Evolutionary conservation across 371 early-diverging fungal genomes (phyloP), one percentile per base, ranked within the genome.

Genomic region (Scutellospora calospora): DNA sequence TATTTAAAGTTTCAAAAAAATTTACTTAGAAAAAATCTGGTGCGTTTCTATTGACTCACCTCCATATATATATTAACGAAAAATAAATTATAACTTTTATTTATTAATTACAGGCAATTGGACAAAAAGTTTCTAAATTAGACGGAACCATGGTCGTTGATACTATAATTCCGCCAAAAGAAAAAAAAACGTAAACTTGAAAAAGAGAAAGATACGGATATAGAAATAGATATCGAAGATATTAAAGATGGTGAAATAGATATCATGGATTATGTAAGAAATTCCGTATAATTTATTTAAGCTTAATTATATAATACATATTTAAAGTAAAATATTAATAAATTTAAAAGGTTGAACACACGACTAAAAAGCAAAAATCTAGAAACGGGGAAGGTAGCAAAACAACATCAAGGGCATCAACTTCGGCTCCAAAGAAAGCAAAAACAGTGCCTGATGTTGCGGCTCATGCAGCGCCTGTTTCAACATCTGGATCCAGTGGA

Each of bases 401-500:
- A 57, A 52, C 49, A 51, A 73, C 29, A 27, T 38, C 74, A 69
- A 73, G n/a, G 59, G 72, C 33, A 71, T 38, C 60, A 3, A 51
- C 78, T 25, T 73, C 78, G 1, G 29, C 76, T 35, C 81, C 66
- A 29, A 76, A 76, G 35, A 81, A 76, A 55, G 35, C 76, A 12
- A 75, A 65, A 62, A 76, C 76, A 8, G 49, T 33, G 9, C 60
- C 33, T 31, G 72, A 71, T 33, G 3, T 49, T 27, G 29, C 35
- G 20, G 54, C 18, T 27, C 38, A 55, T 20, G 12, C n/a, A 31
- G 31, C 35, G 9, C 35, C 25, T 27, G 38, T 52, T 20, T 25
- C 62, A 33, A 78, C 51, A 49, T 65, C 27, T 31, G 55, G 33
- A 27, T 49, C 60, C 25, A 73, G 60, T 45, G 79, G 69, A 59